phyloP scores from a whole-genome alignment of 352 stramenopile genomes.

The Globisporangium abappressorium region DNA sequence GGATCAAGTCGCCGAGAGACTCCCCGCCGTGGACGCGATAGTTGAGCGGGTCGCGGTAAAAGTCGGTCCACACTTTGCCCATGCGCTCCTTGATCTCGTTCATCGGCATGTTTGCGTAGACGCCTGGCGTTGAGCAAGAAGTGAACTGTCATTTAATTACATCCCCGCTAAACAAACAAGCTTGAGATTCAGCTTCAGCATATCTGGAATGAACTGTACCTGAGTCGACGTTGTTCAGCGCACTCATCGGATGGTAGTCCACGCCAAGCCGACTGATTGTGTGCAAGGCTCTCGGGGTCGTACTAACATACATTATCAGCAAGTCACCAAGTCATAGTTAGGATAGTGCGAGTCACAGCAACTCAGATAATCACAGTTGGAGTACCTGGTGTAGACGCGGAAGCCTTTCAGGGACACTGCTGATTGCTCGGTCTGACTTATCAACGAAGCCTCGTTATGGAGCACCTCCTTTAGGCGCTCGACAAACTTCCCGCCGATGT shows the following conservation, averaged over 20 bases:
- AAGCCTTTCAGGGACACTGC: constrained; percentile 20
- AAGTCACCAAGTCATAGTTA: background rate
- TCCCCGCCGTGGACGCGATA: constrained; percentile 46
- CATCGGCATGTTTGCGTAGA: constrained; percentile 41
- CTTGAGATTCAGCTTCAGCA: background rate
- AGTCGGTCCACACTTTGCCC: constrained; percentile 33
- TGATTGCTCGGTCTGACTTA: background rate
- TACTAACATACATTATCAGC: constrained; percentile 15
- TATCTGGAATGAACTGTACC: constrained; percentile 9
- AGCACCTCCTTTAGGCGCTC: constrained; percentile 26
- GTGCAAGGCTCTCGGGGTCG: constrained; percentile 35
- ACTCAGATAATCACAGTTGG: background rate
- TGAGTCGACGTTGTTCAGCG: constrained; percentile 40
- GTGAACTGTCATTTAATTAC: background rate
- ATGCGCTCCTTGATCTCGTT: constrained; percentile 35
- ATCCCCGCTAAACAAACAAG: background rate
- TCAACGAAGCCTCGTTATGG: constrained; percentile 11
- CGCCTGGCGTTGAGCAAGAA: constrained; percentile 16
- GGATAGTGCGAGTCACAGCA: background rate
- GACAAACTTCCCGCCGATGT: constrained; percentile 24
- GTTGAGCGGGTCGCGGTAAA: constrained; percentile 45
- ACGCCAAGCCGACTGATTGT: constrained; percentile 36
- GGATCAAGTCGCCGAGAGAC: constrained; percentile 42
- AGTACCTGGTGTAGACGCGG: constrained; percentile 39
- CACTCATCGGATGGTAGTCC: constrained; percentile 40